Evolutionary conservation across 495 filamentous ascomycete species (phyloP).

Genomic region (Jackrogersella minutella): DNA sequence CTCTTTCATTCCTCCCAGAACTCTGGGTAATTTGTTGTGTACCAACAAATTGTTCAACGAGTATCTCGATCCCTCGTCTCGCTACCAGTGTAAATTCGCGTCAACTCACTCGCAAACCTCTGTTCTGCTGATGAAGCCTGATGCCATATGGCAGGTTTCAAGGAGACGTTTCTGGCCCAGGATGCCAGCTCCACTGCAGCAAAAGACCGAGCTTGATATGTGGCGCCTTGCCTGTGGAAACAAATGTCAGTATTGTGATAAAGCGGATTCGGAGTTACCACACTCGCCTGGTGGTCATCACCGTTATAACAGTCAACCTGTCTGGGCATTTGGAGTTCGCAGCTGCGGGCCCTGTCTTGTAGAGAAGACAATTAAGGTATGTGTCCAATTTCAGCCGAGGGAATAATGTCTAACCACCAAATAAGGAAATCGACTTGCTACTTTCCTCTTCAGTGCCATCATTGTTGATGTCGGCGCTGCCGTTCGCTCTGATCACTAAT

Average conservation of each 20-base stretch:
- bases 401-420: constrained; percentile 12
- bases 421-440: constrained; percentile 71
- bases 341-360: constrained; percentile 70
- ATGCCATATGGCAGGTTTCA: constrained; percentile 67
- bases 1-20: constrained; percentile 60
- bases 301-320: constrained; percentile 55
- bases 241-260: constrained; percentile 65
- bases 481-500: constrained; percentile 68
- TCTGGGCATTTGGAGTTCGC: constrained; percentile 73
- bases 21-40: constrained; percentile 58
- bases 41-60: constrained; percentile 62
- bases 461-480: constrained; percentile 65
- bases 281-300: constrained; percentile 63
- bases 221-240: constrained; percentile 64
- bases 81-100: constrained; percentile 37
- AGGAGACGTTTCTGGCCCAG: constrained; percentile 62
- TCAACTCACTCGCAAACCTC: constrained; percentile 31
- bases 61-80: constrained; percentile 58
- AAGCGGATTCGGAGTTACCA: constrained; percentile 41
- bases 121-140: constrained; percentile 50
- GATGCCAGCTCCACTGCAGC: constrained; percentile 64
- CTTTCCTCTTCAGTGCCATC: constrained; percentile 65
- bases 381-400: not conserved
- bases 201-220: constrained; percentile 67
- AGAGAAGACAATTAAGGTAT: constrained; percentile 66